A percentile compares a stretch with the other conserved stretches of the same genome.
phyloP scores from a whole-genome alignment of 345 rosid genomes.

The Citrus reticulata region DNA sequence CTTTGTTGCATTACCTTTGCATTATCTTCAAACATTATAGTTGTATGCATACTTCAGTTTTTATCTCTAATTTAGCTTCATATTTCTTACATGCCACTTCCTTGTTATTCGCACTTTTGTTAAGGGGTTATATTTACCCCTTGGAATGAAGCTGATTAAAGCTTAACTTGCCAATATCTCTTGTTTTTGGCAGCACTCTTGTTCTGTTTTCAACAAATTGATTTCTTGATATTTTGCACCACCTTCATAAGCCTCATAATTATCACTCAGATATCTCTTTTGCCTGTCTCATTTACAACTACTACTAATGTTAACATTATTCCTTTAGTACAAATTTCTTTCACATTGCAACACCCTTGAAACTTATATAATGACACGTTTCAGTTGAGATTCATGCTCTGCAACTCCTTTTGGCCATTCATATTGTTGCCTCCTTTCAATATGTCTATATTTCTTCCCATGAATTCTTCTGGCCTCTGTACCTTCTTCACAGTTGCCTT shows the following conservation, averaged over 20 bases:
- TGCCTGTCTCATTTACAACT: conserved; percentile 38
- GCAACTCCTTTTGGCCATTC: conserved; percentile 49
- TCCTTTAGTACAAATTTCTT: conserved; percentile 31
- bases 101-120: conserved; percentile 10
- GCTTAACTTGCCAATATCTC: conserved; percentile 32
- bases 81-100: conserved; percentile 11
- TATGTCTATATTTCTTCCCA: conserved; percentile 56
- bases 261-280: conserved; percentile 36
- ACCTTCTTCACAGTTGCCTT: conserved; percentile 58
- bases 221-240: conserved; percentile 41
- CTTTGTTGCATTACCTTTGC: conserved; percentile 5
- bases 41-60: conserved; percentile 7
- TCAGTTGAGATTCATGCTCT: conserved; percentile 44
- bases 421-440: conserved; percentile 56
- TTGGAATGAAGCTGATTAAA: conserved; percentile 28
- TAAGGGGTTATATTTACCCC: conserved; percentile 14
- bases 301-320: conserved; percentile 32
- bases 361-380: conserved; percentile 34
- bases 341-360: conserved; percentile 37
- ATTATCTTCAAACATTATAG: conserved; percentile 19
- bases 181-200: conserved; percentile 28
- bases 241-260: conserved; percentile 33
- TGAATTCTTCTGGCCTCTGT: conserved; percentile 72
- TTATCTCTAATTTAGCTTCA: conserved; percentile 8
- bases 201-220: conserved; percentile 36